Base-by-base conservation (phyloP, 2,329 filamentous ascomycete genomes). In the Stagonosporopsis rhizophila region DNA sequence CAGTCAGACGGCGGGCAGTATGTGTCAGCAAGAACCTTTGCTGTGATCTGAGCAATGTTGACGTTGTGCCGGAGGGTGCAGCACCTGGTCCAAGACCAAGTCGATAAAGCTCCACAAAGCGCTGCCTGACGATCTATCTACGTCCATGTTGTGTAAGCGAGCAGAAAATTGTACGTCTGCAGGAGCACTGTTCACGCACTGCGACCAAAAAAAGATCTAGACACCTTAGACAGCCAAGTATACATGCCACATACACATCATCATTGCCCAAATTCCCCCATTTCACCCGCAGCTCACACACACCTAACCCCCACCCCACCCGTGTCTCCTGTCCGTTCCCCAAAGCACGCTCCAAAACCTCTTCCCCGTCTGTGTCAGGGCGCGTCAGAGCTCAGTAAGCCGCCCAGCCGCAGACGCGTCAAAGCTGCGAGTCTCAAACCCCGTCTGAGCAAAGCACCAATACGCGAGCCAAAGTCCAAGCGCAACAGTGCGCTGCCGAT, bases 391-490 rank as follows among this genome's bases (percentile, higher is more conserved):
- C 59, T 78, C 77, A 69, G 81, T 71, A 44, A 85, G 53, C 42
- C 25, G 47, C 53, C 28, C 53, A 37, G 47, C 38, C 37, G 15
- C 45, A 46, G 44, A 46, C 23, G 37, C 25, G 46, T 50, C 45
- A 41, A 46, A 45, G 52, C 46, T 56, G 45, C 37, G 35, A 50
- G 45, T 30, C 35, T 25, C 27, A 19, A 15, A 9, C 27, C 39
- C 34, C 39, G 34, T 39, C 40, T 44, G 37, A 38, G 81, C 81
- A 34, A 34, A 82, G 71, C 44, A 83, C 68, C 32, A 88, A 71
- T 12, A 84, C 85, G 69, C 88, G 84, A 85, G 69, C 88, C 86
- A 87, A 89, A 25, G 85, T 86, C 86, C 87, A 89, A 25, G 85
- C 86, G 65, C 82, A 82, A 8, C 89, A n/a, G 14, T 32, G 12